These are phyloP conservation scores for Plenodomus biglobosus DNA, from an alignment of 2,329 filamentous ascomycete genomes.

Conservation along the genomic window DNA sequence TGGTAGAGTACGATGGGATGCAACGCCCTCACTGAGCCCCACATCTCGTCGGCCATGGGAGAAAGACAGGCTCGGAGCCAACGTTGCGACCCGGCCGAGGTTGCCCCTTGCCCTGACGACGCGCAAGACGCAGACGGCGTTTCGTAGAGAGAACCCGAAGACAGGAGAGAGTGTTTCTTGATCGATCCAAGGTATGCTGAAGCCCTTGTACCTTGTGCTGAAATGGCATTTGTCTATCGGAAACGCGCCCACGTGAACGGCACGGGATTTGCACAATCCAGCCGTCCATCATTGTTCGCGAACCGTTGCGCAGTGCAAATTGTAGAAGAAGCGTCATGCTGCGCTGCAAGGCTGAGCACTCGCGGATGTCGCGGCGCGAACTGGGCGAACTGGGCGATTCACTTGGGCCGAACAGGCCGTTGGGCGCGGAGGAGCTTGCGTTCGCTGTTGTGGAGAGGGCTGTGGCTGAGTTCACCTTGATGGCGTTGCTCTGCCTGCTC, in stretches of 20 bases:
- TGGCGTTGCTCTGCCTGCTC: slow-evolving; percentile 26
- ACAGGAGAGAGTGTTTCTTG: slow-evolving; percentile 25
- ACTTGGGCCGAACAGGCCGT: slow-evolving; percentile 17
- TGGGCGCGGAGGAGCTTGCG: slow-evolving; percentile 17
- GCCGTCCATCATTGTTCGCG: neutral
- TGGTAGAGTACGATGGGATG: no score
- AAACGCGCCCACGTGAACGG: neutral
- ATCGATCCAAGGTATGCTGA: slow-evolving; percentile 7
- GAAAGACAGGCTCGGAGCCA: slow-evolving; percentile 7
- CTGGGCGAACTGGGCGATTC: slow-evolving; percentile 6
- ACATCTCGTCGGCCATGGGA: slow-evolving; percentile 5
- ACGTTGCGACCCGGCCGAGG: slow-evolving; percentile 10
- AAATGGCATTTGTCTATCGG: neutral
- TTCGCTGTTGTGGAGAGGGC: slow-evolving; percentile 15
- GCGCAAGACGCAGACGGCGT: slow-evolving; percentile 16
- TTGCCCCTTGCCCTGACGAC: slow-evolving; percentile 1
- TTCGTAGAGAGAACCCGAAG: slow-evolving; percentile 16
- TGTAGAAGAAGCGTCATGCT: neutral
- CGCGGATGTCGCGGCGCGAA: slow-evolving; percentile 13
- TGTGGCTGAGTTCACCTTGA: slow-evolving; percentile 38
- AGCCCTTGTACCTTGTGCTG: neutral
- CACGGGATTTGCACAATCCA: neutral
- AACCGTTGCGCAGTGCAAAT: slow-evolving; percentile 2
- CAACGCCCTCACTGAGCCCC: no score
- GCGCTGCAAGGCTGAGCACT: slow-evolving; percentile 4